Evolutionary conservation across 495 filamentous ascomycete species (phyloP).

Genomic region (Recurvomyces mirabilis): DNA sequence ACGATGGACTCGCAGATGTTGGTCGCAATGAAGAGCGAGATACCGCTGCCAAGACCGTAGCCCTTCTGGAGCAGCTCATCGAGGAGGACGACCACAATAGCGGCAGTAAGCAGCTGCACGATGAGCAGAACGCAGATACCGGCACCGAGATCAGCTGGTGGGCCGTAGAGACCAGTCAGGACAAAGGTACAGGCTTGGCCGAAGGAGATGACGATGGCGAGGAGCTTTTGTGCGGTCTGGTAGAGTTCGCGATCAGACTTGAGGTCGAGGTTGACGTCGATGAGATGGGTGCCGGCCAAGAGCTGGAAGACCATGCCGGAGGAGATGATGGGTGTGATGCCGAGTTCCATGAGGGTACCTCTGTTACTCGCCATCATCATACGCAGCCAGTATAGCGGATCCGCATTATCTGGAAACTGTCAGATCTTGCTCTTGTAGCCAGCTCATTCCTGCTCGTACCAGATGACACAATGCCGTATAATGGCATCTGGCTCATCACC

Average conservation of each 20-base stretch:
- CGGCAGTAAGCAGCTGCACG: slow-evolving; percentile 90
- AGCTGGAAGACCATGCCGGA: slow-evolving; percentile 99
- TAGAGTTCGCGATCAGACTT: slow-evolving; percentile 99
- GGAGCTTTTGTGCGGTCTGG: slow-evolving; percentile 99
- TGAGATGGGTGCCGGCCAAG: slow-evolving; percentile 96
- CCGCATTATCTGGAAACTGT: slow-evolving; percentile 48
- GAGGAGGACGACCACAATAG: slow-evolving; percentile 96
- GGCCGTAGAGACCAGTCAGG: slow-evolving; percentile 94
- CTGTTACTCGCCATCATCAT: slow-evolving; percentile 99
- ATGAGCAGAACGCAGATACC: slow-evolving; percentile 97
- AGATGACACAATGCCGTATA: slow-evolving; percentile 32
- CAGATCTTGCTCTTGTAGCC: background rate
- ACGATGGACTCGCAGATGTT: slow-evolving; percentile 99
- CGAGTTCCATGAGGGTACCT: slow-evolving; percentile 97
- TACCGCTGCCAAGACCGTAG: slow-evolving; percentile 95
- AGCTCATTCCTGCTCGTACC: slow-evolving; percentile 7
- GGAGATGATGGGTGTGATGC: slow-evolving; percentile 98
- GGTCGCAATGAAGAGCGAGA: slow-evolving; percentile 98
- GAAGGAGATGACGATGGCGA: slow-evolving; percentile 94
- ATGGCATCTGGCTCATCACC: slow-evolving; percentile 99
- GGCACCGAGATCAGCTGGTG: slow-evolving; percentile 87
- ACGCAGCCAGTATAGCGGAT: slow-evolving; percentile 98
- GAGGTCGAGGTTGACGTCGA: slow-evolving; percentile 91
- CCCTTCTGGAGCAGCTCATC: slow-evolving; percentile 99
- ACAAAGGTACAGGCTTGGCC: slow-evolving; percentile 96